Base-by-base conservation (phyloP, 169 alveolate species). In the Hammondia hammondi region DNA sequence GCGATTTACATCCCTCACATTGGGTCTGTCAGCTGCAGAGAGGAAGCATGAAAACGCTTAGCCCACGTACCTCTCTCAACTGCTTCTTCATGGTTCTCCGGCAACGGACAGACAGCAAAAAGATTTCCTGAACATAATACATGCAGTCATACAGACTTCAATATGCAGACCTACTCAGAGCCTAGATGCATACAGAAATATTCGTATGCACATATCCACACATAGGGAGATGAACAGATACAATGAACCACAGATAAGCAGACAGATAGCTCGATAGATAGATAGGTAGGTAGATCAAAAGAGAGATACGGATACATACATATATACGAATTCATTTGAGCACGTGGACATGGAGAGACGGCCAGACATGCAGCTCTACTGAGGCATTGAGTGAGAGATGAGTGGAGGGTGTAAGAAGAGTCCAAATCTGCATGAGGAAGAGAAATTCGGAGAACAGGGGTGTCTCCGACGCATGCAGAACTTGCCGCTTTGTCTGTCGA, bases 61-160 rank as follows among this genome's bases (percentile, higher is more conserved):
- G 61, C 24, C 5, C 61, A 72, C 82, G 12, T 67, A 46, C 94
- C 72, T 27, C 95, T 70, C n/a, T 93, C 94, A 17, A 81, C 81
- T 37, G 94, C 96, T 35, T 88, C 77, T 2, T 85, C 96, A 39
- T 89, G 61, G 14, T 93, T 56, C 94, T 73, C 91, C 45, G 96
- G 93, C 32, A 93, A 32, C 70, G 96, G 96, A 52, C 96, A 93
- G 45, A 52, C 90, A n/a, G 96, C 96, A 61, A 84, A 93, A 37
- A 93, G 92, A 10, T 77, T 35, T 10, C 96, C 95, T 92, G 72
- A 21, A 73, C 46, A 17, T 4, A 77, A 67, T 7, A 1, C 43
- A 88, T 35, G 39, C 37, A 27, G 35, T 4, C 9, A 46, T 88
- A 21, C 39, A 88, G 27, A 88, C 29, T 10, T 71, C 9, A 9